Percentiles rank a stretch among this genome's conserved stretches.
Conservation (phyloP, 148 eudicot species). For the Camellia lanceoleosa region DNA sequence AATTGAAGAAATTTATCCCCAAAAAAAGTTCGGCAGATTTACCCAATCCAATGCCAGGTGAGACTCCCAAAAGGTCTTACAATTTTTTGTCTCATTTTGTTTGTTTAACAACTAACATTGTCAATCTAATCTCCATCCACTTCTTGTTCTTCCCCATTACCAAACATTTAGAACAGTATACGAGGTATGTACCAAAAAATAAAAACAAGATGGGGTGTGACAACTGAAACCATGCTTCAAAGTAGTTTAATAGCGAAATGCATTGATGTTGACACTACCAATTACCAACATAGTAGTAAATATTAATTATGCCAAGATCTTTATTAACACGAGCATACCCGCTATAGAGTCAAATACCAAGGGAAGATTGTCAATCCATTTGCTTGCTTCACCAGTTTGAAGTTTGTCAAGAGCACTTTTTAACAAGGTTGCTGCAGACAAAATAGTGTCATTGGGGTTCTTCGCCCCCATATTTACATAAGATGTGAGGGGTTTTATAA, state of each 20-base stretch:
- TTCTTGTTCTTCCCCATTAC: background rate
- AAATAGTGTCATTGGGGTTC: conserved; percentile 50
- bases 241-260: background rate
- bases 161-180: background rate
- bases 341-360: conserved; percentile 43
- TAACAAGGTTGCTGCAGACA: conserved; percentile 59
- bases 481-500: conserved; percentile 39
- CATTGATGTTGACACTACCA: background rate
- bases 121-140: background rate
- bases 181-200: no score
- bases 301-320: background rate
- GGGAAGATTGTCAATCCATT: conserved; percentile 46
- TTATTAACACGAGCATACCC: conserved; percentile 36
- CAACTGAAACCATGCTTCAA: background rate
- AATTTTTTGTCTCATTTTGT: background rate
- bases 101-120: background rate
- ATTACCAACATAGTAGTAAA: background rate
- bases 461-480: conserved; percentile 39
- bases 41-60: background rate
- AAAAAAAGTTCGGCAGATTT: background rate
- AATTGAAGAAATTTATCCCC: background rate
- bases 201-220: background rate
- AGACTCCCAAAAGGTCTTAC: background rate
- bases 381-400: conserved; percentile 35
- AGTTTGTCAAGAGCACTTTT: conserved; percentile 49